These are phyloP conservation scores for Centrapalus pauciflorus DNA, from an alignment of 129 eudicot genomes.

Conservation along the genomic window DNA sequence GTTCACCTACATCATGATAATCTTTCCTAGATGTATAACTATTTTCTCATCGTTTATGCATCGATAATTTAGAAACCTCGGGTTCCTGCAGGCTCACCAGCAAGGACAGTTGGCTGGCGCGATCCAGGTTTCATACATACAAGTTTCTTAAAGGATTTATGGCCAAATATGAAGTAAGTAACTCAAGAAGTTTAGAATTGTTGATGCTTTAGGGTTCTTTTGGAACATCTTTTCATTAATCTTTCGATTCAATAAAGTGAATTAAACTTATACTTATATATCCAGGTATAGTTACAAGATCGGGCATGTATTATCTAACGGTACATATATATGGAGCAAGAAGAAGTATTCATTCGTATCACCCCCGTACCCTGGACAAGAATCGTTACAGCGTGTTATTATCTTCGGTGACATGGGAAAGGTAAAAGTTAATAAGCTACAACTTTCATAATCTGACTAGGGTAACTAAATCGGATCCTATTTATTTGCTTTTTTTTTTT, in stretches of 20 bases:
- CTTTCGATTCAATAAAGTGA: background rate
- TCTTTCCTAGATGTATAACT: slow-evolving; percentile 3
- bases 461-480: background rate
- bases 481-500: slow-evolving; percentile 4
- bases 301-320: slow-evolving; percentile 58
- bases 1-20: slow-evolving; percentile 10
- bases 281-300: slow-evolving; percentile 68
- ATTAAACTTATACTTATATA: background rate
- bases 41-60: background rate
- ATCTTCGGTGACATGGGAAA: slow-evolving; percentile 91
- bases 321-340: slow-evolving; percentile 67
- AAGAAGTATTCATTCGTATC: slow-evolving; percentile 51
- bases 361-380: slow-evolving; percentile 79
- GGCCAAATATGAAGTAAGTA: slow-evolving; percentile 68
- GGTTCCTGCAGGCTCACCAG: slow-evolving; percentile 58
- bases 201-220: background rate
- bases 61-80: background rate
- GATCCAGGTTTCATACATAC: slow-evolving; percentile 93
- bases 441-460: background rate
- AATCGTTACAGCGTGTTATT: slow-evolving; percentile 70
- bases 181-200: background rate
- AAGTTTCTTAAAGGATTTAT: slow-evolving; percentile 66
- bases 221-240: background rate
- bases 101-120: slow-evolving; percentile 93
- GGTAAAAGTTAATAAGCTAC: slow-evolving; percentile 30